Conservation (phyloP, 345 rosid genomes). For the Boechera retrofracta region DNA sequence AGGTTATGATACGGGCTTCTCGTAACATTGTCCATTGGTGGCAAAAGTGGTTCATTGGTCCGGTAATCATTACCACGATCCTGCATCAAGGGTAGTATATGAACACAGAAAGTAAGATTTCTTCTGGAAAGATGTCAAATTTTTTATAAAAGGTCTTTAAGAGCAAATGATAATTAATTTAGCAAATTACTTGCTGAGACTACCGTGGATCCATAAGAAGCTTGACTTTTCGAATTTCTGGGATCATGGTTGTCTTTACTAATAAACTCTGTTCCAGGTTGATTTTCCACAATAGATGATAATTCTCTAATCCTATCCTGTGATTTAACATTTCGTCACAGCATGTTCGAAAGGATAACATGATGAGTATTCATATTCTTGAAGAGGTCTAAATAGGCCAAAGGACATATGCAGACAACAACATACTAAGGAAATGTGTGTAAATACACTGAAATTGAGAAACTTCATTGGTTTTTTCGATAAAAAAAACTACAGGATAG, state of each 20-base stretch:
- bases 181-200: conserved; percentile 53
- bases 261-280: conserved; percentile 45
- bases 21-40: conserved; percentile 40
- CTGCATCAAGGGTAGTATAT: conserved; percentile 34
- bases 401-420: conserved; percentile 26
- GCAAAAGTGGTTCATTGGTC: conserved; percentile 40
- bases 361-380: conserved; percentile 15
- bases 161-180: conserved; percentile 37
- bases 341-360: conserved; percentile 2
- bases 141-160: conserved; percentile 18
- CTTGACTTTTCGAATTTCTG: conserved; percentile 41
- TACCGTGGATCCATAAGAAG: conserved; percentile 50
- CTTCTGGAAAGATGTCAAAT: conserved; percentile 11
- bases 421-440: background rate
- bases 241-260: conserved; percentile 48
- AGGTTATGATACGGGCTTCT: conserved; percentile 40
- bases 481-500: conserved; percentile 30
- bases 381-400: conserved; percentile 9
- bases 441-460: conserved; percentile 5
- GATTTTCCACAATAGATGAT: conserved; percentile 49
- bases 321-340: conserved; percentile 30
- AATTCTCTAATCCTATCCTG: conserved; percentile 81
- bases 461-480: background rate
- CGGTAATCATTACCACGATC: conserved; percentile 40
- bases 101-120: conserved; percentile 26